Percentiles rank a stretch among this genome's conserved stretches.
Conservation (phyloP, 176 grass and related monocot species). For the Triticum aestivum region DNA sequence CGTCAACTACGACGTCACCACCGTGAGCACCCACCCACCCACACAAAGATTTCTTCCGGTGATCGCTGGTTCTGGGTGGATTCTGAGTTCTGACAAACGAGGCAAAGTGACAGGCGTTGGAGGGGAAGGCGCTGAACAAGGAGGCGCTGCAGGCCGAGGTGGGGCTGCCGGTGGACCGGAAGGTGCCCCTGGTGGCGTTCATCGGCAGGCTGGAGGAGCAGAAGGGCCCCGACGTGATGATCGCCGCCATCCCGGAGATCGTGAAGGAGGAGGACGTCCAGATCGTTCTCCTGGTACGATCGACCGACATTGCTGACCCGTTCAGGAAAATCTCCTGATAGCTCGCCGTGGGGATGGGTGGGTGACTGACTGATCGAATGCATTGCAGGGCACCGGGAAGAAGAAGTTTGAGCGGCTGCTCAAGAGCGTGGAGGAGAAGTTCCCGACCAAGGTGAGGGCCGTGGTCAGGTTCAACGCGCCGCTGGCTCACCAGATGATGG, state of each 20-base stretch:
- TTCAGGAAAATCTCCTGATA: too few relatives aligned
- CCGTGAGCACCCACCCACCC: constrained; percentile 39
- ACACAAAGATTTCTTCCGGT: neutral
- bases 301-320: neutral
- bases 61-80: neutral
- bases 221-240: constrained; percentile 93
- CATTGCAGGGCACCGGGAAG: constrained; percentile 84
- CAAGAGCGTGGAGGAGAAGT: constrained; percentile 50
- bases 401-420: constrained; percentile 78
- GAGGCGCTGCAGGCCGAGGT: constrained; percentile 83
- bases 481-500: constrained; percentile 88
- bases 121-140: constrained; percentile 82
- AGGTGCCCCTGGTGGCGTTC: constrained; percentile 78
- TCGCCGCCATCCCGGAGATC: constrained; percentile 64
- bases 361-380: neutral
- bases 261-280: constrained; percentile 68
- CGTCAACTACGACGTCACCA: constrained; percentile 62
- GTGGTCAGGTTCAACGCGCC: constrained; percentile 88
- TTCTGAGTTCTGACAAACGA: constrained; percentile 2
- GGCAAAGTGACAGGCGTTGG: constrained; percentile 47
- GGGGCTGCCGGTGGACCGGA: constrained; percentile 64
- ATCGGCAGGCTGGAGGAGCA: constrained; percentile 93
- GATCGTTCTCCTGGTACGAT: constrained; percentile 72
- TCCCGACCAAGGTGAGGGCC: constrained; percentile 65
- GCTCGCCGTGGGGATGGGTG: too few relatives aligned